Evolutionary conservation across 1,284 basidiomycete species (phyloP).

Genomic region (Austropuccinia psidii): DNA sequence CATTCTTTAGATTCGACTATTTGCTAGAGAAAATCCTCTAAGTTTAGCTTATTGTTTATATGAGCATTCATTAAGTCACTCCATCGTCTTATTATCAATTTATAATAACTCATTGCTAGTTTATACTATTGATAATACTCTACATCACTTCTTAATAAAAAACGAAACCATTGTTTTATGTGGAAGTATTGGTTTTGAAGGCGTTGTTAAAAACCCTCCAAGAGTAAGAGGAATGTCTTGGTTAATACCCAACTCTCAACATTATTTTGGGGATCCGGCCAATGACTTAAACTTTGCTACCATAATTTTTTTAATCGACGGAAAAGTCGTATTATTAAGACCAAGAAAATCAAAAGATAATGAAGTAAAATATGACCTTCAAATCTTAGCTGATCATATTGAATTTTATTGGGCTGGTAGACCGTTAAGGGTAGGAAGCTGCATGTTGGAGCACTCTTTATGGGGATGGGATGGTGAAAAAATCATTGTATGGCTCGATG

Average conservation of each 20-base stretch:
- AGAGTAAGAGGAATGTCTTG: conserved; percentile 88
- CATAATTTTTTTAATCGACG: conserved; percentile 91
- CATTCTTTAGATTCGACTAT: conserved; percentile 66
- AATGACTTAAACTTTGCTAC: conserved; percentile 90
- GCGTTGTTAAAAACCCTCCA: conserved; percentile 75
- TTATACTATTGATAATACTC: conserved; percentile 91
- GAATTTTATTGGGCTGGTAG: conserved; percentile 96
- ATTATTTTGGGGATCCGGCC: conserved; percentile 85
- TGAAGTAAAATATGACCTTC: conserved; percentile 95
- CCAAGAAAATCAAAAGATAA: conserved; percentile 46
- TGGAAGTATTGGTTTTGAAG: conserved; percentile 88
- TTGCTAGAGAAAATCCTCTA: conserved; percentile 90
- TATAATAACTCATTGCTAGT: conserved; percentile 95
- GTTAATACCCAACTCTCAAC: conserved; percentile 90
- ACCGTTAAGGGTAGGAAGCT: conserved; percentile 58
- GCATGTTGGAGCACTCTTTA: conserved; percentile 85
- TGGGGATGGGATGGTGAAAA: conserved; percentile 92
- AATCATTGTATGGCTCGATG: conserved; percentile 91
- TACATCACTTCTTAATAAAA: conserved; percentile 79
- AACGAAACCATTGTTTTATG: conserved; percentile 53
- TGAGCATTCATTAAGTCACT: conserved; percentile 66
- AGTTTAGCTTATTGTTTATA: conserved; percentile 75
- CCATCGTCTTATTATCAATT: conserved; percentile 74
- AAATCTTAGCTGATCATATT: conserved; percentile 87
- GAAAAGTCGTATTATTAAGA: conserved; percentile 73